phyloP scores from a whole-genome alignment of 495 filamentous ascomycete genomes.

The Lasiosphaeria ovina region DNA sequence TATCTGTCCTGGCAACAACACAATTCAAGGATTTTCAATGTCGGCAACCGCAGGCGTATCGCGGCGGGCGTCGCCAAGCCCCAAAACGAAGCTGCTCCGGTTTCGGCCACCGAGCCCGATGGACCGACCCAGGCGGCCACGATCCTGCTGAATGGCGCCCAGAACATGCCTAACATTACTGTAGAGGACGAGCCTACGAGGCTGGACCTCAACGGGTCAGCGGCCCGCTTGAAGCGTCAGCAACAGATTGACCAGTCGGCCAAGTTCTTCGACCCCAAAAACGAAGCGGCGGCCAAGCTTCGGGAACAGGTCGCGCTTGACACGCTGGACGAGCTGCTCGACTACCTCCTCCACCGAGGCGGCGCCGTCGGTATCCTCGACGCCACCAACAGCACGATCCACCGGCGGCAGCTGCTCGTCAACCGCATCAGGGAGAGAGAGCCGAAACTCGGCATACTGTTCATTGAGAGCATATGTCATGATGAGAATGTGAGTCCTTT shows the following conservation, averaged over 20 bases:
- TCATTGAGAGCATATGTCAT: constrained; percentile 89
- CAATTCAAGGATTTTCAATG: constrained; percentile 93
- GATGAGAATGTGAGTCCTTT: constrained; percentile 57
- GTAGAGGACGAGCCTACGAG: constrained; percentile 32
- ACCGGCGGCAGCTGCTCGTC: constrained; percentile 78
- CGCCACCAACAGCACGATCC: constrained; percentile 92
- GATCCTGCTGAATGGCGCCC: constrained; percentile 46
- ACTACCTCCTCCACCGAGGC: constrained; percentile 76
- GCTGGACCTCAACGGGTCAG: constrained; percentile 32
- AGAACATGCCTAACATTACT: constrained; percentile 35
- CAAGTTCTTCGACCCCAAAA: constrained; percentile 90
- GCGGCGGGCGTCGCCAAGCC: constrained; percentile 56
- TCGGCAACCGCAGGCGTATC: constrained; percentile 83
- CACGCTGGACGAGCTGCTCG: constrained; percentile 85
- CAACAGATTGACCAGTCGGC: constrained; percentile 82
- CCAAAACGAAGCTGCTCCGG: constrained; percentile 25
- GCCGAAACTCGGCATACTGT: constrained; percentile 84
- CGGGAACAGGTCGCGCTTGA: constrained; percentile 90
- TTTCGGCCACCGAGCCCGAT: constrained; percentile 28
- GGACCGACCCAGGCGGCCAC: constrained; percentile 45
- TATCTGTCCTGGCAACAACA: constrained; percentile 98
- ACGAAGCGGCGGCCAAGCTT: constrained; percentile 74
- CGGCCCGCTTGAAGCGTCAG: constrained; percentile 13
- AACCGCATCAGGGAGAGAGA: constrained; percentile 78
- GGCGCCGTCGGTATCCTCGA: constrained; percentile 98